Evolutionary conservation across 345 rosid species (phyloP).

Genomic region (Theobroma cacao): DNA sequence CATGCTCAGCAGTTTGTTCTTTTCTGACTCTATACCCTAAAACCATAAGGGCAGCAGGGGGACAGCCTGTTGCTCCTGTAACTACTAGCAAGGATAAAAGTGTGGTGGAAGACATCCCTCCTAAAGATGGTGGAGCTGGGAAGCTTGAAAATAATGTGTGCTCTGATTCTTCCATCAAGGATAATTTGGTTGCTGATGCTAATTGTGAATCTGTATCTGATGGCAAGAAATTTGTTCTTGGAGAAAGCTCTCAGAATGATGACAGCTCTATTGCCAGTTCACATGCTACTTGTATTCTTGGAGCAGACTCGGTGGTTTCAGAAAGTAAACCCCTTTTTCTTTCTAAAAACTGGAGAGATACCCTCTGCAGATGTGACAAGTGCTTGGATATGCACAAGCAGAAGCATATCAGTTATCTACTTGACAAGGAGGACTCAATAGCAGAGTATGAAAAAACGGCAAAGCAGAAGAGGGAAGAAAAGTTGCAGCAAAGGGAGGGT

Average conservation of each 20-base stretch:
- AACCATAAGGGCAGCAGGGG: conserved; percentile 51
- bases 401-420: conserved; percentile 59
- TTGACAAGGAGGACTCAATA: conserved; percentile 84
- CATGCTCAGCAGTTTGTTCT: conserved; percentile 64
- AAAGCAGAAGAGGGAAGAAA: conserved; percentile 86
- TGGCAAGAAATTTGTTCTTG: conserved; percentile 25
- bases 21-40: conserved; percentile 66
- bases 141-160: conserved; percentile 36
- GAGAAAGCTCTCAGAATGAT: conserved; percentile 50
- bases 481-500: conserved; percentile 78
- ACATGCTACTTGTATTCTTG: conserved; percentile 41
- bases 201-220: conserved; percentile 20
- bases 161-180: conserved; percentile 23
- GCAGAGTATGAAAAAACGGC: conserved; percentile 86
- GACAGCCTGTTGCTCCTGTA: conserved; percentile 22
- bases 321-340: conserved; percentile 71
- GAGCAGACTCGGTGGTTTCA: conserved; percentile 23
- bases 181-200: conserved; percentile 11
- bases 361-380: conserved; percentile 70
- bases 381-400: conserved; percentile 63
- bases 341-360: conserved; percentile 82
- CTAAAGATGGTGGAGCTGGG: conserved; percentile 33
- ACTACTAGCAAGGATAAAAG: conserved; percentile 46
- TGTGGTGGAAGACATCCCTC: conserved; percentile 38
- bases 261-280: conserved; percentile 19